These are phyloP conservation scores for Heteromeles arbutifolia DNA, from an alignment of 306 rosid genomes.

Conservation along the genomic window DNA sequence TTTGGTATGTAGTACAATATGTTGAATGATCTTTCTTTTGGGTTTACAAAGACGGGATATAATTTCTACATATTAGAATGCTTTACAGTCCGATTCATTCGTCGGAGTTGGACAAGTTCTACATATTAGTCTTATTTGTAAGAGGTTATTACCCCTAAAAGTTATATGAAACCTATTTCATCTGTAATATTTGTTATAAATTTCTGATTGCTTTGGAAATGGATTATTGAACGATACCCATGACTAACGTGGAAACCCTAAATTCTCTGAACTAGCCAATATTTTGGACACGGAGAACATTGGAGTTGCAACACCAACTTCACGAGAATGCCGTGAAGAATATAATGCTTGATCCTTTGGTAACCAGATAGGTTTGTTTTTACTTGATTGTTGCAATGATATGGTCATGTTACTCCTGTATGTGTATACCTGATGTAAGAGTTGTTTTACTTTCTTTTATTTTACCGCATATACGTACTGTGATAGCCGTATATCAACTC, in stretches of 20 bases:
- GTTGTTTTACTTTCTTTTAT: background rate
- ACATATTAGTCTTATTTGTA: background rate
- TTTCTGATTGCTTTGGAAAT: background rate
- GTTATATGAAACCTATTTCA: background rate
- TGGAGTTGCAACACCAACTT: conserved; percentile 58
- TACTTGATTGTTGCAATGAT: background rate
- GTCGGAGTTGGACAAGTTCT: too few species aligned
- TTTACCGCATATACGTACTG: background rate
- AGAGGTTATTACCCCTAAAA: background rate
- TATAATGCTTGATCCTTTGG: conserved; percentile 31
- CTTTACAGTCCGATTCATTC: too few species aligned
- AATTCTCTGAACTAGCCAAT: conserved; percentile 54
- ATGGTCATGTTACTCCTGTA: background rate
- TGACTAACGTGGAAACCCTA: conserved; percentile 2
- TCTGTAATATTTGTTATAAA: too few species aligned
- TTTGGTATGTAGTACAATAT: background rate
- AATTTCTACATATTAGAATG: background rate
- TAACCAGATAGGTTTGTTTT: conserved; percentile 1
- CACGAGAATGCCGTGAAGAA: conserved; percentile 57
- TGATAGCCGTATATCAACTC: too few species aligned
- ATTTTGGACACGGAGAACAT: conserved; percentile 72
- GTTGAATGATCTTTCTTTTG: background rate
- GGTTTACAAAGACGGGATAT: too few species aligned
- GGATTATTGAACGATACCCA: background rate
- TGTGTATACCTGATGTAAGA: background rate